These are phyloP conservation scores for Diplodia mutila DNA, from an alignment of 2,329 filamentous ascomycete species.

Conservation along the genomic window DNA sequence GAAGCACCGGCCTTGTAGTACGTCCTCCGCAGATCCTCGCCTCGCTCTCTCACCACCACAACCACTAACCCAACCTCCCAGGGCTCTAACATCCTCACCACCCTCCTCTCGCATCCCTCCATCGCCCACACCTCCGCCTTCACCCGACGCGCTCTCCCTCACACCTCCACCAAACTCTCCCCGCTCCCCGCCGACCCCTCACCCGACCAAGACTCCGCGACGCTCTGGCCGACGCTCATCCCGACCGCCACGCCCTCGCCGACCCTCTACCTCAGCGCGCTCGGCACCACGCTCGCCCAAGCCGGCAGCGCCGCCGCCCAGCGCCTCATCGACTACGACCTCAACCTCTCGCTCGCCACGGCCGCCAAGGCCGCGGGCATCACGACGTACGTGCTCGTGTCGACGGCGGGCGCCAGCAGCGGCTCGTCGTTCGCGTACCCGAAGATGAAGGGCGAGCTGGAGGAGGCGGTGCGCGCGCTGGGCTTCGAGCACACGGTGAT, in stretches of 20 bases:
- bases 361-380: conserved; percentile 74
- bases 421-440: conserved; percentile 59
- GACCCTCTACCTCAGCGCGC: conserved; percentile 71
- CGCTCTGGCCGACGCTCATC: conserved; percentile 66
- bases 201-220: conserved; percentile 34
- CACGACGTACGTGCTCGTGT: conserved; percentile 78
- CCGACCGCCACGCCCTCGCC: conserved; percentile 63
- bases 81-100: conserved; percentile 75
- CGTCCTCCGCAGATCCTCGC: conserved; percentile 29
- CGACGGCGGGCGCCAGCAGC: conserved; percentile 57
- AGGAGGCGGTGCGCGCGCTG: conserved; percentile 72
- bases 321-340: conserved; percentile 84
- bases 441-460: conserved; percentile 85
- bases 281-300: conserved; percentile 77
- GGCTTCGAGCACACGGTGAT: conserved; percentile 81
- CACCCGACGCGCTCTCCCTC: conserved; percentile 64
- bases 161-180: conserved; percentile 63
- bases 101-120: conserved; percentile 59
- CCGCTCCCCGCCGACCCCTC: conserved; percentile 65
- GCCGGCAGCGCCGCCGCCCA: conserved; percentile 80
- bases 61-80: conserved; percentile 39
- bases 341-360: conserved; percentile 78
- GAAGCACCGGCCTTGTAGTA: conserved; percentile 66
- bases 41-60: conserved; percentile 3
- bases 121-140: conserved; percentile 64